These are phyloP conservation scores for Leavenworthia alabamica DNA, from an alignment of 345 rosid genomes.

Conservation along the genomic window DNA sequence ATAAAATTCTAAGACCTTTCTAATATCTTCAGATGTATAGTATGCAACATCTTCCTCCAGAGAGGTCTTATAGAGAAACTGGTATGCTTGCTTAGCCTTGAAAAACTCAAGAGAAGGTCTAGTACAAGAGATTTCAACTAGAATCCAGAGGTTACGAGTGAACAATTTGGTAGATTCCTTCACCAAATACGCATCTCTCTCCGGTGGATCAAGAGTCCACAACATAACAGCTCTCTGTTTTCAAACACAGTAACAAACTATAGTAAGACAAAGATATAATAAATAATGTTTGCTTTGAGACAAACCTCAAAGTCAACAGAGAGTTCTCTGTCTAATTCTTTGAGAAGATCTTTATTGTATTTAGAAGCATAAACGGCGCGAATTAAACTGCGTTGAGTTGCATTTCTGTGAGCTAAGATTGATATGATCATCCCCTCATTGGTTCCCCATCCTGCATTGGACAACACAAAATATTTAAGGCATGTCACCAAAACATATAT, in stretches of 20 bases:
- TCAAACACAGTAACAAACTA: neutral
- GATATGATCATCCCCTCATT: constrained; percentile 67
- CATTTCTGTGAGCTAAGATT: constrained; percentile 74
- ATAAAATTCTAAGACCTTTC: constrained; percentile 49
- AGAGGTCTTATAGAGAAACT: constrained; percentile 65
- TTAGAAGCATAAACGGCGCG: constrained; percentile 52
- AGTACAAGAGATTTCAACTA: constrained; percentile 77
- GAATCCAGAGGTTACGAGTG: constrained; percentile 55
- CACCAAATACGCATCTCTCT: constrained; percentile 73
- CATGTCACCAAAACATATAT: too few species aligned
- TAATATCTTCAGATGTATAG: constrained; percentile 62
- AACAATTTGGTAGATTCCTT: constrained; percentile 70
- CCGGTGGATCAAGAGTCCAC: constrained; percentile 70
- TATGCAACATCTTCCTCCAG: constrained; percentile 89
- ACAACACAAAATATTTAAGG: neutral
- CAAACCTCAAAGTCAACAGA: constrained; percentile 83
- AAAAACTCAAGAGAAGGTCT: constrained; percentile 60
- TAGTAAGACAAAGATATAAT: neutral
- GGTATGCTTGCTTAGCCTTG: constrained; percentile 64
- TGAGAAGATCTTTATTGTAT: constrained; percentile 73
- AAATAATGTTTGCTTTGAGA: neutral
- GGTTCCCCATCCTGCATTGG: constrained; percentile 84
- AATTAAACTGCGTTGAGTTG: constrained; percentile 59
- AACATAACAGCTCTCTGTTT: constrained; percentile 53
- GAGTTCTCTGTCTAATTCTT: constrained; percentile 55